Evolutionary conservation across 1,139 yeast species (phyloP), one percentile per base, ranked within the genome.

Genomic region (Pichia sp.): DNA sequence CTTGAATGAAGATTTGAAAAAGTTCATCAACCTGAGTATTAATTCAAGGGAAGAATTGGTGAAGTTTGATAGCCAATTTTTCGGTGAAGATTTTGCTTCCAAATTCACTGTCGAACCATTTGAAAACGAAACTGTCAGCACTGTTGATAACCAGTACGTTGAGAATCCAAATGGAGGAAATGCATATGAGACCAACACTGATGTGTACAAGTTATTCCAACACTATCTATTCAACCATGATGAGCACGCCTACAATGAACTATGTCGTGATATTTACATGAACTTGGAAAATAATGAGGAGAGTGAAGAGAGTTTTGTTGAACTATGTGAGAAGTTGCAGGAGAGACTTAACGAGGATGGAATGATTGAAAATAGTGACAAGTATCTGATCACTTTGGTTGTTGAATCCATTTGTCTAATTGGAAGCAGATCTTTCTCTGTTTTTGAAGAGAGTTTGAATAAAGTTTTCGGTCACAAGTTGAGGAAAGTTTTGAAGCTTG

Each of bases 381-480:
- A 73, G 52, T 67, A 81, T 49, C 61, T 79, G 37, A 69, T 83
- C 38, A 77, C 83, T 35, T 66, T 85, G 29, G 64, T 88, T 28
- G 72, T 83, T 53, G 90, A 86, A 57, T 72, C 85, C 0, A 72
- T 87, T 46, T 85, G 94, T 41, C 82, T 80, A 56, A 80, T 88
- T 49, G 97, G 97, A 29, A 83, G 87, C 40, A 76, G 97, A 59
- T 88, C 97, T 0, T 74, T 90, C 40, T 85, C 95, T 28, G 95
- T 95, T 47, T 88, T 88, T 37, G 64, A 61, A 43, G 61, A 61
- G 9, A 62, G 64, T n/a, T 62, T 64, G 10, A 45, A 60, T 23
- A 61, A 60, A 40, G 49, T 61, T 11, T 51, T 56, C 38, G 57
- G 58, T 8, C 54, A 49, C 4, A 61, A 61, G 46, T 65, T 90